Base-by-base conservation (phyloP, 2,329 filamentous ascomycete genomes). In the Aureobasidium musti region DNA sequence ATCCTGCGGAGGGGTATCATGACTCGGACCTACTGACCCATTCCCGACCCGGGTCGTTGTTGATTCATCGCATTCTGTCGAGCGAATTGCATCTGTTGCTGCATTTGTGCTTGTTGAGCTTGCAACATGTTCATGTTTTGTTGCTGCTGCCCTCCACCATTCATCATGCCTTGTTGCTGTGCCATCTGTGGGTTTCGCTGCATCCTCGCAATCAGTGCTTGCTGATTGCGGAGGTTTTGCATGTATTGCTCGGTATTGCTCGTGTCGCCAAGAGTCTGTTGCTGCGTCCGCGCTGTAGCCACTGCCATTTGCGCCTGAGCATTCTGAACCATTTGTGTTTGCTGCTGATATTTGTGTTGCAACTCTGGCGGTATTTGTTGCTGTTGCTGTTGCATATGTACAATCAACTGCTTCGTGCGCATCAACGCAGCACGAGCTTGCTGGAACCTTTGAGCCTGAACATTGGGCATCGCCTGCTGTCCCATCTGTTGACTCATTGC, bases 241-340 rank as follows among this genome's bases (percentile, higher is more conserved):
- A 77, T 76, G 52, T 75, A 76, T 54, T 77, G 74, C 67, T 76
- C 74, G 67, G 73, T 73, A 19, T 72, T 74, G 70, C 72, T 74
- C 47, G 72, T 70, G 50, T 70, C 67, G 47, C 68, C 68, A 41
- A 69, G 68, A 19, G 47, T 23, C 41, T 67, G 65, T 35, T 64
- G 61, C 26, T 47, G 35, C n/a, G 65, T 64, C 33, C 67, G 68
- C n/a, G 66, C 50, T 17, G 61, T 54, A n/a, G 49, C 54, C 17
- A 37, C 30, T 23, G 56, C 28, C 45, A 63, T 33, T 49, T 70
- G 69, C 52, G 68, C 66, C 47, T 68, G 67, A 52, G 70, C 64
- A 3, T 39, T 26, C 26, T 68, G 65, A 70, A 73, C 68, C 47
- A 76, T 71, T 11, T 69, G 69, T 61, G 68, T 66, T 54, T 74